Percentiles rank a stretch among this genome's conserved stretches.
phyloP scores from a whole-genome alignment of 1,284 basidiomycete genomes.

The Apiotrichum sp. region DNA sequence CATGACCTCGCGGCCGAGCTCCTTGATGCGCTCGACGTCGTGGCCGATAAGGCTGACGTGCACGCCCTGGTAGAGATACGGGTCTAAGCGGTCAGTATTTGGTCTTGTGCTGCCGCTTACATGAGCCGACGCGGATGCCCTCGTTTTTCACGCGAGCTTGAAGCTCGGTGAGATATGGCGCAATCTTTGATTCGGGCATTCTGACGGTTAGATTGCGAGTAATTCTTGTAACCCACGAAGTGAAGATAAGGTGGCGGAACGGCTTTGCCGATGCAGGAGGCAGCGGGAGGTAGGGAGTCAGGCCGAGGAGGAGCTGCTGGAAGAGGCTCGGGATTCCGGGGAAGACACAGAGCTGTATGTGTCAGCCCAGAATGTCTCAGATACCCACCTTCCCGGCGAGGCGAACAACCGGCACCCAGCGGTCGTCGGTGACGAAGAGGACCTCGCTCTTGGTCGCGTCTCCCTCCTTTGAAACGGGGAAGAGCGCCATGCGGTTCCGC shows the following conservation, averaged over 20 bases:
- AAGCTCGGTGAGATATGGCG: slow-evolving; percentile 75
- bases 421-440: slow-evolving; percentile 62
- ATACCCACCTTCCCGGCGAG: slow-evolving; percentile 59
- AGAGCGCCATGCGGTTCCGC: slow-evolving; percentile 73
- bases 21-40: slow-evolving; percentile 53
- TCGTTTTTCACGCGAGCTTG: slow-evolving; percentile 67
- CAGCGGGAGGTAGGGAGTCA: slow-evolving; percentile 68
- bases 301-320: slow-evolving; percentile 65
- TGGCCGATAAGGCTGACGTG: slow-evolving; percentile 73
- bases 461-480: slow-evolving; percentile 52
- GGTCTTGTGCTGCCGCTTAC: slow-evolving; percentile 21
- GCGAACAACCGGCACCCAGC: slow-evolving; percentile 85
- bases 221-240: slow-evolving; percentile 52
- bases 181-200: slow-evolving; percentile 77
- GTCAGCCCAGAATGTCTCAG: not conserved
- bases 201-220: slow-evolving; percentile 45
- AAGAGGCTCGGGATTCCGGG: slow-evolving; percentile 86
- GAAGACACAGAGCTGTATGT: slow-evolving; percentile 64
- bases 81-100: slow-evolving; percentile 46
- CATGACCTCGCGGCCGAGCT: slow-evolving; percentile 59
- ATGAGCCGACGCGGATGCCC: slow-evolving; percentile 76
- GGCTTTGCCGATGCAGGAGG: slow-evolving; percentile 65
- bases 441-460: slow-evolving; percentile 58
- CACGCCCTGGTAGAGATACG: slow-evolving; percentile 53
- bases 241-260: slow-evolving; percentile 69